Base-by-base conservation (phyloP, 805 yeast species). In the Ogataea pilisensis region DNA sequence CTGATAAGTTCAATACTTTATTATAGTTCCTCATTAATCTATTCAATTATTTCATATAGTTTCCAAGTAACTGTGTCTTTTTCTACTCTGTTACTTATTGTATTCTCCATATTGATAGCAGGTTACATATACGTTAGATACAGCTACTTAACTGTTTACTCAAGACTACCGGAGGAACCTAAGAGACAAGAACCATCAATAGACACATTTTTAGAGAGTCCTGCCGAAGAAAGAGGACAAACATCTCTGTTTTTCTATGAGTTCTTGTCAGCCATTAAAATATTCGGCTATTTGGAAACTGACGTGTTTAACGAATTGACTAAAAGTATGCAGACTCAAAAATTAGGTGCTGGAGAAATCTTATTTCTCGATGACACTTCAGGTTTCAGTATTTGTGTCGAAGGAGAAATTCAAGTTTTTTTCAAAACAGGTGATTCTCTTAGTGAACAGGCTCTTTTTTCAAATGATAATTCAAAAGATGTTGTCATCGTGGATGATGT, bases 221-320 rank as follows among this genome's bases (percentile, higher is more conserved):
- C 65, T 13, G 61, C 60, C 18, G 64, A 58, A 32, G 66, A 64
- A 32, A 54, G 62, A 21, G 37, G 28, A 12, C 30, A 14, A 8
- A 9, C 27, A 5, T 31, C 30, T 4, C 16, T 32, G 35, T 90
- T 88, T 55, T 66, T 91, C 38, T 96, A 91, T 59, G 95, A 90
- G 58, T 91, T 91, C 53, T 65, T 91, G 34, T 76, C 86, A 37
- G 98, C 96, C 3, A 86, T 93, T 48, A 89, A 88, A 62, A 84
- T 93, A 6, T 93, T 91, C 66, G 98, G 98, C 2, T 91, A 91
- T 60, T 69, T 91, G 36, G 98, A 91, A 50, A 75, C 82, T 45
- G 84, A 86, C 2, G 96, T 91, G 1, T 90, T 91, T 61, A 95
- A 90, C 57, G 98, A 90, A 54, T 72, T 91, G 51, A 90, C 98